These are phyloP conservation scores for Lactifluus pinguis DNA, from an alignment of 768 basidiomycete species.

Conservation along the genomic window DNA sequence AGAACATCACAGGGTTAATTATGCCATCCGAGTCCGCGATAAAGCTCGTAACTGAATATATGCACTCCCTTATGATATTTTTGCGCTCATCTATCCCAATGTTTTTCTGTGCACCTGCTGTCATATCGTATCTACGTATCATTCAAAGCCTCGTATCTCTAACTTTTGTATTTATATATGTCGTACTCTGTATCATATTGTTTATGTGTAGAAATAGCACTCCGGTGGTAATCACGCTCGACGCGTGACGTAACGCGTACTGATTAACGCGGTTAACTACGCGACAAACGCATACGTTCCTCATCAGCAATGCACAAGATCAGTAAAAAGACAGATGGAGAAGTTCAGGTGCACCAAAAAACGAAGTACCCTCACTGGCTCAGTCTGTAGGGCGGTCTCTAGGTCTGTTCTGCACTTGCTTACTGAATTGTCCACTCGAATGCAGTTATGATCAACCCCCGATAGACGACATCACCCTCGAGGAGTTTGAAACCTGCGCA, in stretches of 20 bases:
- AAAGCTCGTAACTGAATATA: constrained; percentile 2
- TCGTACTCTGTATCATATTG: constrained; percentile 14
- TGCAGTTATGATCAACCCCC: constrained; percentile 82
- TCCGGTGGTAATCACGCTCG: not conserved
- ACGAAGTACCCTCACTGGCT: constrained; percentile 56
- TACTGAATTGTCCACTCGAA: not conserved
- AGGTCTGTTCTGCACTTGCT: not conserved
- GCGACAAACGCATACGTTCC: not conserved
- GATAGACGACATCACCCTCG: constrained; percentile 79
- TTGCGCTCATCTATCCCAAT: not conserved
- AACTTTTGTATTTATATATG: constrained; percentile 15
- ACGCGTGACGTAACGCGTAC: constrained; percentile 9
- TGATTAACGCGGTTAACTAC: constrained; percentile 2
- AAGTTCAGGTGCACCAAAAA: constrained; percentile 23
- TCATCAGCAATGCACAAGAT: constrained; percentile 14
- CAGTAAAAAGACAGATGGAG: constrained; percentile 9
- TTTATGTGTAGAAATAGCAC: not conserved
- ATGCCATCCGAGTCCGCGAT: constrained; percentile 13
- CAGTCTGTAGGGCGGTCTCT: constrained; percentile 52
- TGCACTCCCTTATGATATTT: constrained; percentile 1
- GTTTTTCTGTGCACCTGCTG: not conserved
- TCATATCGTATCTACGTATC: constrained; percentile 12
- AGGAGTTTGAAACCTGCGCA: constrained; percentile 91
- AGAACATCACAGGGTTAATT: constrained; percentile 12
- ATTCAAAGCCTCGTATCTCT: not conserved